Evolutionary conservation across 108 stramenopile genomes (phyloP), one percentile per base, ranked within the genome.

Genomic region (Chaetoceros tenuissimus): DNA sequence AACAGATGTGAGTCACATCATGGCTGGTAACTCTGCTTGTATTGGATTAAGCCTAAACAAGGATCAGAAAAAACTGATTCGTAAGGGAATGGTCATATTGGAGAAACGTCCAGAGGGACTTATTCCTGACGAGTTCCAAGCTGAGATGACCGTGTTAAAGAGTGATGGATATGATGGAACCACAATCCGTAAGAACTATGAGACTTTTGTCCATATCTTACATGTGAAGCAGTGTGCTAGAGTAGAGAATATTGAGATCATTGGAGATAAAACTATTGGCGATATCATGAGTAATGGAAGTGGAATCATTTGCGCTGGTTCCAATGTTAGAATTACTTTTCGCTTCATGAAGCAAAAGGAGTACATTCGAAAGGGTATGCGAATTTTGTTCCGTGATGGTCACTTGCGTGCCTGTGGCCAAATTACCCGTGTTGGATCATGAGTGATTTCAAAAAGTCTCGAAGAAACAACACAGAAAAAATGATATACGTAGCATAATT

Each of bases 1-100:
- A 16, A 62, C 23, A 8, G 23, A 52, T 54, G 54, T 62, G 24
- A 20, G 23, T 10, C 16, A 25, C 16, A 22, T 55, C 13, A 57
- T 19, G 19, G 57, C 67, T 20, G 67, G 67, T 0, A 60, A 68
- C 45, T 30, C 51, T 19, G 67, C 61, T 3, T 54, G 60, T 34
- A 18, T 68, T 44, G 54, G 43, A 43, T 17, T 64, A 5, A 23
- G 44, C 3, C 25, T 64, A n/a, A 64, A 43, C 51, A 64, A 64
- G 44, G 17, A 18, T 5, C 29, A 53, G 47, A 27, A 24, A 51
- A 50, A 52, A 40, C 28, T 31, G 17, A 16, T 52, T 5, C 50
- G 61, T 26, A n/a, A n/a, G n/a, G n/a, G n/a, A n/a, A n/a, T n/a
- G n/a, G n/a, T n/a, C n/a, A n/a, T 26, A 28, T 43, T 46, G 58